Evolutionary conservation across 2,329 filamentous ascomycete genomes (phyloP).

Genomic region (Fusarium sp.): DNA sequence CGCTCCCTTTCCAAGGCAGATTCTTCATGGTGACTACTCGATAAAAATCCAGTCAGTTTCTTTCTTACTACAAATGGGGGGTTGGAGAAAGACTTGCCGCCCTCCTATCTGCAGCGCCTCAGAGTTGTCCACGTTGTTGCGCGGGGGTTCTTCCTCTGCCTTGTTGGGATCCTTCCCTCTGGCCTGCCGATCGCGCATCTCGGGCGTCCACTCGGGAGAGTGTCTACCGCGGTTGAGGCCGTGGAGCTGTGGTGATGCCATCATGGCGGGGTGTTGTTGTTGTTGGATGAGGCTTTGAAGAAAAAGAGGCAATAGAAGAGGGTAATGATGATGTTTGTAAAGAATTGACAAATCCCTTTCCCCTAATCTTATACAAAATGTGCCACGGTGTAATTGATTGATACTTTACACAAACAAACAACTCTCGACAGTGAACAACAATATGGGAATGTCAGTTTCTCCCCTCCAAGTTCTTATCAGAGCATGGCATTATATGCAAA

Average conservation of each 20-base stretch:
- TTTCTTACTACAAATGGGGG: background rate
- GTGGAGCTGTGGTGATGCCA: conserved; percentile 51
- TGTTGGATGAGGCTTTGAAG: background rate
- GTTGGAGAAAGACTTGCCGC: background rate
- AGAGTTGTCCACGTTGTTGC: conserved; percentile 36
- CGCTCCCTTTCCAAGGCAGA: conserved; percentile 56
- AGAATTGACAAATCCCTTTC: background rate
- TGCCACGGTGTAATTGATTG: background rate
- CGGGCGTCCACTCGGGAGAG: conserved; percentile 54
- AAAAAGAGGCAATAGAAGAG: background rate
- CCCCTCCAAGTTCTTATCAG: background rate
- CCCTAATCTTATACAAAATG: background rate
- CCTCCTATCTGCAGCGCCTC: conserved; percentile 32
- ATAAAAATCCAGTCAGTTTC: background rate
- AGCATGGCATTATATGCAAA: background rate
- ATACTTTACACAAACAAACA: background rate
- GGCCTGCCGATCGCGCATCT: conserved; percentile 69
- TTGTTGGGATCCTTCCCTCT: conserved; percentile 62
- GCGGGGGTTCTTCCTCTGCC: conserved; percentile 21
- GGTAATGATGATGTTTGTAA: background rate
- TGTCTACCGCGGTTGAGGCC: conserved; percentile 42
- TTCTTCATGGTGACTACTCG: conserved; percentile 45
- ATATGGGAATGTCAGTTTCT: background rate
- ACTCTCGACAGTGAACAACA: background rate
- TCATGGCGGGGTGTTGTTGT: background rate